Evolutionary conservation across 139 green algal genomes (phyloP).

Genomic region (Chlorella sp.): DNA sequence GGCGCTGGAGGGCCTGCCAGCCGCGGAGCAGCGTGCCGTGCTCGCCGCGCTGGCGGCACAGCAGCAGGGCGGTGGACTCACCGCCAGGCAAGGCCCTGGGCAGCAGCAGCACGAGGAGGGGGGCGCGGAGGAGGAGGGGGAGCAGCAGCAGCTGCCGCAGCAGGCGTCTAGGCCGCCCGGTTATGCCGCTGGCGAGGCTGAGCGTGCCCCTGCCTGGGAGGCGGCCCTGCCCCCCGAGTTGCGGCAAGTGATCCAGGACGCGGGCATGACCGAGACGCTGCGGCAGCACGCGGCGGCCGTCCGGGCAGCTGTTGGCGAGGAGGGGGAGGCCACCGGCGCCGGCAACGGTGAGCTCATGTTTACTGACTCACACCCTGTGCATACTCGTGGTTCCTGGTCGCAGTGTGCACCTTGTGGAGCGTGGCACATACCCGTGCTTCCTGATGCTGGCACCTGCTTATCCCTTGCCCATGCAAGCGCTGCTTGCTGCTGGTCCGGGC

Average conservation of each 20-base stretch:
- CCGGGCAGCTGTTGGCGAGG: too few species aligned
- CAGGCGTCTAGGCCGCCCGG: too few species aligned
- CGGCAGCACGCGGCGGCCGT: background rate
- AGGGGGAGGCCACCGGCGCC: too few species aligned
- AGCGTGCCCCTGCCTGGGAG: background rate
- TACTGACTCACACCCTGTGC: too few species aligned
- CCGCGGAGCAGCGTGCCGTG: background rate
- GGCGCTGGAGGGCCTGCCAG: slow-evolving; percentile 13
- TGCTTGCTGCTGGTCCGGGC: too few species aligned
- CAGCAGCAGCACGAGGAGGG: background rate
- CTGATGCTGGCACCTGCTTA: too few species aligned
- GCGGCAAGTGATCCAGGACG: background rate
- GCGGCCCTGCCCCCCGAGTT: background rate
- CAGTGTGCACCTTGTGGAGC: too few species aligned
- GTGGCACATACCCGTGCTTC: too few species aligned
- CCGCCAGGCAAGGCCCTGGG: background rate
- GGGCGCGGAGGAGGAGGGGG: background rate
- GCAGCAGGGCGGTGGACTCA: background rate
- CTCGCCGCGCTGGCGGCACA: background rate
- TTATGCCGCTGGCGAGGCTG: background rate
- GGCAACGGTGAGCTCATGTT: too few species aligned
- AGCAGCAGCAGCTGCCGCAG: background rate
- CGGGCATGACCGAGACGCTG: background rate
- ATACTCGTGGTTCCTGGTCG: too few species aligned
- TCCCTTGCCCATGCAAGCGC: too few species aligned